phyloP scores from a whole-genome alignment of 768 basidiomycete species.

The Sporobolomyces roseus region DNA sequence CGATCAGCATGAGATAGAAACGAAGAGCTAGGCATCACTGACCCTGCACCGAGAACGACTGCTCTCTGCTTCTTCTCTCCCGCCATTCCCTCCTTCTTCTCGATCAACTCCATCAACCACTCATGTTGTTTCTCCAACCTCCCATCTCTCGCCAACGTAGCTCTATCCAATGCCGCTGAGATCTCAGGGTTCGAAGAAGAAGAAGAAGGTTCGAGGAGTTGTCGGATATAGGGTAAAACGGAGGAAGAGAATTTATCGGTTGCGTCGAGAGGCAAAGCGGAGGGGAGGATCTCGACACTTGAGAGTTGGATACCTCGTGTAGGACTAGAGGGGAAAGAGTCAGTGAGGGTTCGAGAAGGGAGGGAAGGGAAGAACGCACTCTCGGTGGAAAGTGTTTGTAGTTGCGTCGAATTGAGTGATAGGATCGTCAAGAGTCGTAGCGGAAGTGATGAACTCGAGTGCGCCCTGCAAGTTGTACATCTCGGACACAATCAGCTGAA shows the following conservation, averaged over 20 bases:
- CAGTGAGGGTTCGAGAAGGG: constrained; percentile 47
- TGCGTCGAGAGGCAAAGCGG: constrained; percentile 76
- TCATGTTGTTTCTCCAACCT: constrained; percentile 56
- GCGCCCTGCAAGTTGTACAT: constrained; percentile 59
- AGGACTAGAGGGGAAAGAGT: constrained; percentile 52
- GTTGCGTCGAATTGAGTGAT: constrained; percentile 54
- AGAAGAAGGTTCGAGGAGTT: constrained; percentile 52
- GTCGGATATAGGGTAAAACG: constrained; percentile 65
- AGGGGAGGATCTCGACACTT: constrained; percentile 85
- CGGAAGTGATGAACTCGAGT: constrained; percentile 71
- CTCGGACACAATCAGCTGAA: not conserved
- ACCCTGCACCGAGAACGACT: constrained; percentile 80
- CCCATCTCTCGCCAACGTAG: constrained; percentile 67
- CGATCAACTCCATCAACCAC: constrained; percentile 61
- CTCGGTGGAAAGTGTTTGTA: constrained; percentile 15
- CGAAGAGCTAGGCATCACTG: not conserved
- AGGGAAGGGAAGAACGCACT: constrained; percentile 44
- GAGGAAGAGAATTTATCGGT: constrained; percentile 68
- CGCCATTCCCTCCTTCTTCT: constrained; percentile 35
- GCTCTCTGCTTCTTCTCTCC: constrained; percentile 56
- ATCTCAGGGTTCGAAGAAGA: constrained; percentile 43
- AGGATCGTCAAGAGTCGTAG: constrained; percentile 71
- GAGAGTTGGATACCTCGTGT: constrained; percentile 63
- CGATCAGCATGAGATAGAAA: not conserved
- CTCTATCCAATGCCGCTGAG: constrained; percentile 58